A percentile compares a stretch with the other conserved stretches of the same genome.
Conservation (phyloP, 768 basidiomycete genomes). For the Suillus clintonianus region DNA sequence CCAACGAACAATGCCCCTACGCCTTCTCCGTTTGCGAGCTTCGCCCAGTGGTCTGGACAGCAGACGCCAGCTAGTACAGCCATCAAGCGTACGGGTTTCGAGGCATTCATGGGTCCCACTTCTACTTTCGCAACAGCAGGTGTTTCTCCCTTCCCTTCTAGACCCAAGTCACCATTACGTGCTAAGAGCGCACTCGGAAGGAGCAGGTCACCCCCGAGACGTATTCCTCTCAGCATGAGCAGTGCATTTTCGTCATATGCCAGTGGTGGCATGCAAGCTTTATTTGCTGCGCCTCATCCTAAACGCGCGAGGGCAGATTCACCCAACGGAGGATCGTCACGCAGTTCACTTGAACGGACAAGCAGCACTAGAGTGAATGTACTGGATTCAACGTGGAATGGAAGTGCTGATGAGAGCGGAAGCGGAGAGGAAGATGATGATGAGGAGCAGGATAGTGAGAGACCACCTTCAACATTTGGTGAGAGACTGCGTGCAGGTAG, state of each 20-base stretch:
- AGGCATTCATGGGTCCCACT: conserved; percentile 51
- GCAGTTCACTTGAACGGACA: conserved; percentile 47
- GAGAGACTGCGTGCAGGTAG: conserved; percentile 65
- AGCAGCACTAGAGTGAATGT: conserved; percentile 23
- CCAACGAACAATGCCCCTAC: conserved; percentile 22
- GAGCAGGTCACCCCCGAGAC: conserved; percentile 60
- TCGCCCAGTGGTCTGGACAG: conserved; percentile 17
- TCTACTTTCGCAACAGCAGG: conserved; percentile 49
- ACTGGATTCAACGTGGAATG: conserved; percentile 39
- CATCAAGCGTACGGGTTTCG: conserved; percentile 56
- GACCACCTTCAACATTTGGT: conserved; percentile 50
- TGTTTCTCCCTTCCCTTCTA: conserved; percentile 31
- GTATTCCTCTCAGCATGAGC: conserved; percentile 39
- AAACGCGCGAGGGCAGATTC: conserved; percentile 60
- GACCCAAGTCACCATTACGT: conserved; percentile 55
- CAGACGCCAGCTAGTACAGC: conserved; percentile 34
- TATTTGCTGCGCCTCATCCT: conserved; percentile 43
- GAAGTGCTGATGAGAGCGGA: conserved; percentile 38
- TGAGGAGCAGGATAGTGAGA: conserved; percentile 32
- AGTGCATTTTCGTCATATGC: conserved; percentile 68
- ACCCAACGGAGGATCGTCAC: conserved; percentile 43
- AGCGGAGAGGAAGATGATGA: conserved; percentile 45
- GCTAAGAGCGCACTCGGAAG: conserved; percentile 31
- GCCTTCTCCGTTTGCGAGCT: conserved; percentile 22
- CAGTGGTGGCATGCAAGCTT: conserved; percentile 47